Evolutionary conservation across 208 protist genomes (phyloP).

Genomic region (Trypanosoma vivax): DNA sequence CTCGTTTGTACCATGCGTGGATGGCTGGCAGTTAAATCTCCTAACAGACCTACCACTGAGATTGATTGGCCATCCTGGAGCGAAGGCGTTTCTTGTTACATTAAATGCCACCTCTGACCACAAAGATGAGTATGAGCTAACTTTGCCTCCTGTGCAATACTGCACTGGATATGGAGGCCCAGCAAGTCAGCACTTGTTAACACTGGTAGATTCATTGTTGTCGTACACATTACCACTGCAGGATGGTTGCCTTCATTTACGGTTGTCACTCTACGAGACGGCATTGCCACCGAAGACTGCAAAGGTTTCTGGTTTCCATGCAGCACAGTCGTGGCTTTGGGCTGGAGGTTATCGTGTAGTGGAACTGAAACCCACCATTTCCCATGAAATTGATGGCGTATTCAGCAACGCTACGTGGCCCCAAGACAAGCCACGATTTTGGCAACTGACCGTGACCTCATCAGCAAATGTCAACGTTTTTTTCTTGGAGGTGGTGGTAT

Average conservation of each 20-base stretch:
- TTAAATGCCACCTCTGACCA: slow-evolving; percentile 17
- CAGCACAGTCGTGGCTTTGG: slow-evolving; percentile 39
- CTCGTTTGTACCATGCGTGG: slow-evolving; percentile 20
- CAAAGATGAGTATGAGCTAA: slow-evolving; percentile 10
- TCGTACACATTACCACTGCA: slow-evolving; percentile 6
- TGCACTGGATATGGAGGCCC: slow-evolving; percentile 8
- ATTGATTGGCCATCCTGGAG: neutral
- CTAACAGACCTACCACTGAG: slow-evolving; percentile 33
- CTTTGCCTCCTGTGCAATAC: slow-evolving; percentile 1
- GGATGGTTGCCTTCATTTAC: slow-evolving; percentile 18
- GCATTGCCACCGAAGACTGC: slow-evolving; percentile 2
- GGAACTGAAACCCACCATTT: slow-evolving; percentile 31
- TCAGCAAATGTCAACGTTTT: slow-evolving; percentile 53
- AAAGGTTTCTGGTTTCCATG: neutral
- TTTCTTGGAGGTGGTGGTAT: slow-evolving; percentile 70
- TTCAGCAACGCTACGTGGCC: slow-evolving; percentile 27
- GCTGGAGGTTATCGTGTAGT: slow-evolving; percentile 32
- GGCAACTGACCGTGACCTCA: slow-evolving; percentile 48
- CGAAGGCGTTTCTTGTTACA: slow-evolving; percentile 21
- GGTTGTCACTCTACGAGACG: slow-evolving; percentile 2
- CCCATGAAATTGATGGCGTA: slow-evolving; percentile 34
- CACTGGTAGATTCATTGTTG: slow-evolving; percentile 4
- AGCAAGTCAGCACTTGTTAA: slow-evolving; percentile 9
- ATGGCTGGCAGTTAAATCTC: slow-evolving; percentile 32
- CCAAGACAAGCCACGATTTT: slow-evolving; percentile 40